A percentile compares a stretch with the other conserved stretches of the same genome.
These are phyloP conservation scores for Pyrenophora tritici-repentis DNA, from an alignment of 2,329 filamentous ascomycete species.

Conservation along the genomic window DNA sequence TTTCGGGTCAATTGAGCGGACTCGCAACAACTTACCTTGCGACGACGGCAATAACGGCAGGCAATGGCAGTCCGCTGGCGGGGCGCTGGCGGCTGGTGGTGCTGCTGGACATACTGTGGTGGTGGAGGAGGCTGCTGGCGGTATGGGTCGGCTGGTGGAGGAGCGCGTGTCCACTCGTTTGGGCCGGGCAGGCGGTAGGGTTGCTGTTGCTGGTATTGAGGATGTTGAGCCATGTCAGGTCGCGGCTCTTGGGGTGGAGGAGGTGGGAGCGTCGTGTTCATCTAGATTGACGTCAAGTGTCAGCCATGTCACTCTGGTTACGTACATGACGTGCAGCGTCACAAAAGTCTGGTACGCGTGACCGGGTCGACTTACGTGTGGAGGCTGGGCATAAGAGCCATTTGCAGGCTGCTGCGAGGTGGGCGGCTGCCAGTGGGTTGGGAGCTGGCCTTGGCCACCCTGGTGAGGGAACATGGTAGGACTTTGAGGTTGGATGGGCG, in stretches of 20 bases:
- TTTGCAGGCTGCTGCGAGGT: conserved; percentile 43
- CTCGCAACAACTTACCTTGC: conserved; percentile 55
- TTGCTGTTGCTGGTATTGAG: conserved; percentile 49
- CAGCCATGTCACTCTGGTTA: conserved; percentile 19
- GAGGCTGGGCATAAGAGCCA: conserved; percentile 43
- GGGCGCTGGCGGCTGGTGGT: conserved; percentile 56
- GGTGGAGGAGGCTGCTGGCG: conserved; percentile 50
- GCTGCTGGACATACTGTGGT: conserved; percentile 44
- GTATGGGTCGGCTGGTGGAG: conserved; percentile 49
- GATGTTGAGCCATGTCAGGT: conserved; percentile 54
- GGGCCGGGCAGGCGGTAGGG: conserved; percentile 54
- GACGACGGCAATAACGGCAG: conserved; percentile 63
- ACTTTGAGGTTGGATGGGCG: conserved; percentile 1
- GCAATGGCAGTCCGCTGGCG: conserved; percentile 65
- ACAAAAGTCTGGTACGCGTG: background rate
- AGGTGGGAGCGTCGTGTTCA: conserved; percentile 40
- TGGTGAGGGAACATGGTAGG: conserved; percentile 43
- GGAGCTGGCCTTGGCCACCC: conserved; percentile 46
- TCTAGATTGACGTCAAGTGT: conserved; percentile 34
- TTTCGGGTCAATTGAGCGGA: background rate
- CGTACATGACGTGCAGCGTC: conserved; percentile 13
- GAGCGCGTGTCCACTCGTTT: conserved; percentile 51
- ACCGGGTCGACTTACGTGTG: conserved; percentile 40
- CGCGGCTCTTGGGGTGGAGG: conserved; percentile 46
- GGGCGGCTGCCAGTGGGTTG: conserved; percentile 47